Base-by-base conservation (phyloP, 2,329 filamentous ascomycete species). In the Talaromyces funiculosus region DNA sequence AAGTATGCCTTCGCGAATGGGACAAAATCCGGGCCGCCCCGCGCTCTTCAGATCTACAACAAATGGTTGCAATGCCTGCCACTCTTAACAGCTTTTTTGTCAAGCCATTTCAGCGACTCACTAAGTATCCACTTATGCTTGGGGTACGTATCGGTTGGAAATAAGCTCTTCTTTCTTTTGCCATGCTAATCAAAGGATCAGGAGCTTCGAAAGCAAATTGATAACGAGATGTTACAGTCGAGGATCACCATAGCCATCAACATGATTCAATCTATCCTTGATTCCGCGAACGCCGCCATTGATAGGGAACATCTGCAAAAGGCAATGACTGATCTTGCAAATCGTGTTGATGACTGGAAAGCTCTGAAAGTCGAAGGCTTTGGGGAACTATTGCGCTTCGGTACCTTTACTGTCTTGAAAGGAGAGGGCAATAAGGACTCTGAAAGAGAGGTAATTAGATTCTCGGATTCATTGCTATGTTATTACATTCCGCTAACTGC, bases 291-390 rank as follows among this genome's bases (percentile, higher is more conserved):
- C 71, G 88, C 92, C 61, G 93, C 92, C 4, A 91, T 99, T 47
- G 90, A 95, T 71, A 88, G 90, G 54, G 91, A 96, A 70, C 84
- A 97, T 56, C 82, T 95, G 57, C 84, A 89, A 53, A 90, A 94
- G 69, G 92, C 92, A 5, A 80, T 96, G 9, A 86, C 89, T 63
- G 94, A 97, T 62, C 81, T 99, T 26, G 86, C 88, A 62, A 78
- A 78, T 58, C 83, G 94, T 55, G 93, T 99, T 1, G 94, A 97
- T 70, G 94, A 99, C 73, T 99, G 94, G 94, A 97, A 97, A 75
- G 90, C 89, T 57, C 90, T 97, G 71, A 86, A 88, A 62, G 87
- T 97, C 29, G 90, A 95, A 63, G 86, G 89, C n/a, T 97, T 99
- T 68, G 94, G 94, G 42, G 89, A 92, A 58, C 80, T 99, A 20